These are phyloP conservation scores for Peronospora farinosa DNA, from an alignment of 352 stramenopile genomes.

Conservation along the genomic window DNA sequence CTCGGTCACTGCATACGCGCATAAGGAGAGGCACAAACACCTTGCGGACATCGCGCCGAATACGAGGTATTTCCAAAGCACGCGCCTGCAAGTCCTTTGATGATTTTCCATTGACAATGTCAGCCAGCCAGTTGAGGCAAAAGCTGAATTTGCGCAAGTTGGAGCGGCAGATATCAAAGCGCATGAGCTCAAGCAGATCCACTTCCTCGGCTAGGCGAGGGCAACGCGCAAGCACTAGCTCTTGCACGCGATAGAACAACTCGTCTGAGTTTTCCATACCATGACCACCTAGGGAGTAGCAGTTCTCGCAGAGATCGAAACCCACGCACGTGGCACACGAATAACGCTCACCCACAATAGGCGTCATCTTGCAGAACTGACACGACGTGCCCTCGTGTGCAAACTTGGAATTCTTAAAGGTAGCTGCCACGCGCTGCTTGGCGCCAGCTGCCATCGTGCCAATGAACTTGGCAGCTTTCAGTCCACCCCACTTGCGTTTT, in stretches of 20 bases:
- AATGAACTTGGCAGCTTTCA: conserved; percentile 63
- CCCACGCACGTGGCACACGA: conserved; percentile 73
- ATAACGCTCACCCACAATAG: conserved; percentile 67
- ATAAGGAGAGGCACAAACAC: conserved; percentile 76
- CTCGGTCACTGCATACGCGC: conserved; percentile 64
- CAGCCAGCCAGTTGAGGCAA: conserved; percentile 75
- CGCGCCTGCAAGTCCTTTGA: conserved; percentile 67
- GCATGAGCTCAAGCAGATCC: conserved; percentile 72
- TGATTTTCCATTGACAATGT: conserved; percentile 75
- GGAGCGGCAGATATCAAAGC: conserved; percentile 82
- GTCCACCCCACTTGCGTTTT: conserved; percentile 50
- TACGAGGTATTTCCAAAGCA: conserved; percentile 71
- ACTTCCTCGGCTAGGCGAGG: conserved; percentile 52
- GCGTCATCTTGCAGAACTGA: conserved; percentile 73
- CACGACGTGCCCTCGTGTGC: conserved; percentile 70
- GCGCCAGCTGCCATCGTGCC: conserved; percentile 61
- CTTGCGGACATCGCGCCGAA: conserved; percentile 71
- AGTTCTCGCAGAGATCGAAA: conserved; percentile 78
- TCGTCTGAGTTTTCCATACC: conserved; percentile 82
- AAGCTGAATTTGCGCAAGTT: conserved; percentile 84
- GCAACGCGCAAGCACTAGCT: conserved; percentile 65
- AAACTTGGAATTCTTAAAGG: conserved; percentile 60
- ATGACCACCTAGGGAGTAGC: conserved; percentile 73
- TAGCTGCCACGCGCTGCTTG: conserved; percentile 65
- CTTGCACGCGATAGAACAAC: conserved; percentile 76